phyloP scores from a whole-genome alignment of 345 rosid genomes.

The Syzygium jambos region DNA sequence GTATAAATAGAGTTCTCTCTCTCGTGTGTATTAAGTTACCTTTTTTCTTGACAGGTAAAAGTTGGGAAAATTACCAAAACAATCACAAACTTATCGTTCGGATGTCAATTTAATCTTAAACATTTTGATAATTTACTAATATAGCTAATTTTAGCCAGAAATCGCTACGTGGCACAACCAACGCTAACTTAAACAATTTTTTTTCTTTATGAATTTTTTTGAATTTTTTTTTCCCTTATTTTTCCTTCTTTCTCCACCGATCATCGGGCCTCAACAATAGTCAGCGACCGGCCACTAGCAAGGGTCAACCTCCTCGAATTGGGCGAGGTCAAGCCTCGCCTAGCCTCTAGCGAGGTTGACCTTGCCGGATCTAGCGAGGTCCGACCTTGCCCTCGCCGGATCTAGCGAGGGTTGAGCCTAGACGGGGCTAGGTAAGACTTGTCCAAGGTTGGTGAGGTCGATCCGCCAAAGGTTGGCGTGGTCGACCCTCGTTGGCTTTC shows the following conservation, averaged over 20 bases:
- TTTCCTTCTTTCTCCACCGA: neutral
- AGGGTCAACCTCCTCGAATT: neutral
- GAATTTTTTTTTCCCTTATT: too few species aligned
- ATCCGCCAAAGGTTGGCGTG: rapidly evolving
- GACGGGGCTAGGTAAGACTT: too few species aligned
- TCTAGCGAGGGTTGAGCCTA: too few species aligned
- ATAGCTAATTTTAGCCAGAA: rapidly evolving
- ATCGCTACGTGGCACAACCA: rapidly evolving
- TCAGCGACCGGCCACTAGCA: rapidly evolving
- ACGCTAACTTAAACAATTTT: too few species aligned
- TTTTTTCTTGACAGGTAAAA: rapidly evolving
- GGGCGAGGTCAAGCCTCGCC: neutral
- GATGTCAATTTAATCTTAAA: rapidly evolving
- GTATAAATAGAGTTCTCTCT: too few species aligned
- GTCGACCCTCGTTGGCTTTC: too few species aligned
- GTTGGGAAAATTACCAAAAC: too few species aligned
- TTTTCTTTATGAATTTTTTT: too few species aligned
- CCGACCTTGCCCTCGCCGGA: neutral
- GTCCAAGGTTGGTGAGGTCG: neutral
- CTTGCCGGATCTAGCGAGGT: rapidly evolving
- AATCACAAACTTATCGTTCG: too few species aligned
- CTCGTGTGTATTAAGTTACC: neutral
- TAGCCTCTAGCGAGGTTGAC: neutral
- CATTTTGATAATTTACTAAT: neutral
- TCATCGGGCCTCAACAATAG: neutral